Percentiles rank a stretch among this genome's conserved stretches.
Evolutionary conservation across 495 filamentous ascomycete species (phyloP).

Genomic region (Geopyxis carbonaria): DNA sequence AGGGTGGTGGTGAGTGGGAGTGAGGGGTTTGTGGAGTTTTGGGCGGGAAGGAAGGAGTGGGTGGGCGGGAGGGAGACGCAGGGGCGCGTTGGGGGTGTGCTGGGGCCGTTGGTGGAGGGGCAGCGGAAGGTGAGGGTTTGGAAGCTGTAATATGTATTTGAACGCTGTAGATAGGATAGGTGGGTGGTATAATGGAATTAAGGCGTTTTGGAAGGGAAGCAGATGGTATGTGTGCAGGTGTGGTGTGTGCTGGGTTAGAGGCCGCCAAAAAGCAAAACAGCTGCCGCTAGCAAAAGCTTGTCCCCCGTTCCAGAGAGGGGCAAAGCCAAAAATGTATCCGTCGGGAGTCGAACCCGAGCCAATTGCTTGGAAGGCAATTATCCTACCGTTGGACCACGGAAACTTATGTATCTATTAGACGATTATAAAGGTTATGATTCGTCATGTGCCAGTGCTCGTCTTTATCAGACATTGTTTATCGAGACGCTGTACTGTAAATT

Average conservation of each 20-base stretch:
- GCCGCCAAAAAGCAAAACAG: too few species aligned
- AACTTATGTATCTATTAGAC: too few species aligned
- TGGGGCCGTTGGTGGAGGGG: constrained; percentile 27
- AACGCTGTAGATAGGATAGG: not conserved
- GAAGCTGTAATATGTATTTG: constrained; percentile 11
- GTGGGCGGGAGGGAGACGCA: constrained; percentile 51
- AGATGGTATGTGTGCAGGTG: too few species aligned
- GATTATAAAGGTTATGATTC: too few species aligned
- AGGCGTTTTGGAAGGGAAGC: too few species aligned
- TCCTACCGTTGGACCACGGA: constrained; percentile 14
- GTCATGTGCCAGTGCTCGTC: too few species aligned
- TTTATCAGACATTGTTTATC: too few species aligned
- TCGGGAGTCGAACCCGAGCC: constrained; percentile 18
- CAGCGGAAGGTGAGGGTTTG: constrained; percentile 38
- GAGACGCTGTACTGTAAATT: too few species aligned
- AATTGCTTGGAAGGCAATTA: constrained; percentile 20
- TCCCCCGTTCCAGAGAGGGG: too few species aligned
- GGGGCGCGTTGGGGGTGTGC: constrained; percentile 39
- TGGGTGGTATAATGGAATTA: too few species aligned
- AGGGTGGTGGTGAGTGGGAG: constrained; percentile 71
- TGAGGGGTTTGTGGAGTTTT: constrained; percentile 67
- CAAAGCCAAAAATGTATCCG: constrained; percentile 3
- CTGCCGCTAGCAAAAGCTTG: too few species aligned
- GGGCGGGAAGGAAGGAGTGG: constrained; percentile 65
- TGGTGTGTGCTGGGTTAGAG: too few species aligned